These are phyloP conservation scores for Paraphoma chrysanthemicola DNA, from an alignment of 2,329 filamentous ascomycete genomes.

Conservation along the genomic window DNA sequence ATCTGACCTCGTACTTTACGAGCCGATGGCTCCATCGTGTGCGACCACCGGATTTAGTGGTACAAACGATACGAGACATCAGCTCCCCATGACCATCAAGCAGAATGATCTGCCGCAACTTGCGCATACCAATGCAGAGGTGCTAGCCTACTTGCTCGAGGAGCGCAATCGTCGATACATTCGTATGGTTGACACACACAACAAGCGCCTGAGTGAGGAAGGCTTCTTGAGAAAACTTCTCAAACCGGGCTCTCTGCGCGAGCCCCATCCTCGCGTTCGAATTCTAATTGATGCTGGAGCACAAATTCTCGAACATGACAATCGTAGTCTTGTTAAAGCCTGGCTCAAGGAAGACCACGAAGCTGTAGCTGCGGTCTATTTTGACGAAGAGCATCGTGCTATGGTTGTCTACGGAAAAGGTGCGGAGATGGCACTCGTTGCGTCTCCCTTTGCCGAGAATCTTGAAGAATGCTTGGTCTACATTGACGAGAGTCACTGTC, in stretches of 20 bases:
- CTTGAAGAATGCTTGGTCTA: conserved; percentile 63
- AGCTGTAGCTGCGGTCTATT: conserved; percentile 62
- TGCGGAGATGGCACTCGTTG: conserved; percentile 55
- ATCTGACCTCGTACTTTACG: conserved; percentile 68
- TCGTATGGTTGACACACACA: conserved; percentile 35
- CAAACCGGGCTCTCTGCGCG: too few relatives aligned
- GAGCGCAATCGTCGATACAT: conserved; percentile 59
- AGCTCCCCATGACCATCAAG: conserved; percentile 67
- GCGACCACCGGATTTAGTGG: conserved; percentile 74
- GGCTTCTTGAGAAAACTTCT: conserved; percentile 54
- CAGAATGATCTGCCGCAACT: conserved; percentile 67
- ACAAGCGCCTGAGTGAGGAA: conserved; percentile 53
- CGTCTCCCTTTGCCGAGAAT: conserved; percentile 63
- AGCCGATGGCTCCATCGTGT: conserved; percentile 16
- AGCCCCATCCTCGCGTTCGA: conserved; percentile 18
- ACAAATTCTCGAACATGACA: conserved; percentile 68
- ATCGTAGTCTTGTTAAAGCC: conserved; percentile 54
- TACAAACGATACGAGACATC: conserved; percentile 69
- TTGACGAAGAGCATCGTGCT: conserved; percentile 55
- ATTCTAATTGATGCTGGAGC: conserved; percentile 71
- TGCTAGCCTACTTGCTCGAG: conserved; percentile 65
- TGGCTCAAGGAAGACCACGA: conserved; percentile 60
- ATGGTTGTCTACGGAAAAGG: conserved; percentile 53
- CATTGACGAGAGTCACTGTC: conserved; percentile 67
- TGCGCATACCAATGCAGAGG: conserved; percentile 68